phyloP scores from a whole-genome alignment of 495 filamentous ascomycete genomes.

The Xylaria castorea region DNA sequence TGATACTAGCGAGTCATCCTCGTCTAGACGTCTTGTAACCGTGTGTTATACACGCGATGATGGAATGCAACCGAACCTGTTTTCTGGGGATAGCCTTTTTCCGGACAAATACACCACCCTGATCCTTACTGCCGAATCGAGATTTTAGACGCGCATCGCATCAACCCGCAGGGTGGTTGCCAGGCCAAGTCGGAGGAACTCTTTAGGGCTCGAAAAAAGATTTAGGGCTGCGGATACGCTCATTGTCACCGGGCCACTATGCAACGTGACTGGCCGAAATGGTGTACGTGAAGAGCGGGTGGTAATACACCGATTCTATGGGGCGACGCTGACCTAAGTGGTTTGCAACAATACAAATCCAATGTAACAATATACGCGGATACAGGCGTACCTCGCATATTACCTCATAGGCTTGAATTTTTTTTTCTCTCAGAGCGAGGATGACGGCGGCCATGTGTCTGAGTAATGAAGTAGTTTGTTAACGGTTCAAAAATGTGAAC shows the following conservation, averaged over 20 bases:
- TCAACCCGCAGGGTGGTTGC: not conserved
- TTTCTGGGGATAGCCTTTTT: not conserved
- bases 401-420: not conserved
- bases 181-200: constrained; percentile 19
- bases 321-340: not conserved
- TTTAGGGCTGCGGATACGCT: not conserved
- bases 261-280: constrained; percentile 10
- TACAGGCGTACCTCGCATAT: constrained; percentile 1
- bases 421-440: not conserved
- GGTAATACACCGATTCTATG: constrained; percentile 17
- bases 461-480: not conserved
- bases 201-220: not conserved
- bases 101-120: not conserved
- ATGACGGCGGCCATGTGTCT: not conserved
- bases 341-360: constrained; percentile 10
- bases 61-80: not conserved
- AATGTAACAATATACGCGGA: not conserved
- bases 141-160: constrained; percentile 6
- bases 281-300: not conserved
- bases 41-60: not conserved
- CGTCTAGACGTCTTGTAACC: not conserved
- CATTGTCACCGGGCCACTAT: not conserved
- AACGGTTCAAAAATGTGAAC: not conserved
- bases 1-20: not conserved
- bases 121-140: constrained; percentile 22